Evolutionary conservation across 2,329 filamentous ascomycete genomes (phyloP), one percentile per base, ranked within the genome.

Genomic region (Orbilia brochopaga): DNA sequence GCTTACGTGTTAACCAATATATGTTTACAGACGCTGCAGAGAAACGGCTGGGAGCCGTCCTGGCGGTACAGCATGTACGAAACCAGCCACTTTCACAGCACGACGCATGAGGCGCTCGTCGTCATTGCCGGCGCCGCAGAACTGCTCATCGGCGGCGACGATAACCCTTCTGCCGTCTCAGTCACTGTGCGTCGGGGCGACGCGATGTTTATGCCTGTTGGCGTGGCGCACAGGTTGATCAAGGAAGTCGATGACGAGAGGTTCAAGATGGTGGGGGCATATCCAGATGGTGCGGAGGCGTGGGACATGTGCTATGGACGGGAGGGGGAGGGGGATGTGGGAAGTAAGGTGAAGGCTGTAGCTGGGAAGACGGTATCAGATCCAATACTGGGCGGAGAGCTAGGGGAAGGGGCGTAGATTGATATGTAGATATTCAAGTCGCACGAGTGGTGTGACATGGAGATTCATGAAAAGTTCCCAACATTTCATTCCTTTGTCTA

Each of bases 221-320:
- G 85, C 0, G 80, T 84, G 0, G 81, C 83, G 8, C 85, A 86
- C 74, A 60, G 48, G 21, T 60, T 69, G 56, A 42, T 73, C 21
- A 86, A 86, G 78, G 76, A 78, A 21, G 52, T 69, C n/a, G 64
- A 56, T 6, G 65, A 17, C 55, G 57, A 0, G 83, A 83, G n/a
- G 0, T 85, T 84, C 73, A 83, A 81, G 57, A 85, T 85, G 84
- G 82, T 86, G 77, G 85, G 85, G 0, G 84, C 83, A 2, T 87
- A 87, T 79, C 83, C 83, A 1, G 75, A 75, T 37, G 76, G 74
- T 40, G 80, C 81, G 1, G 78, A 78, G 0, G 76, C 78, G 10
- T 86, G 84, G 84, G 83, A 85, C 75, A 85, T 83, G 75, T 78
- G 78, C 2, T 77, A 80, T 1, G 83, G 82, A 7, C 82, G 82